Base-by-base conservation (phyloP, 352 stramenopile genomes). In the Pythium biforme region DNA sequence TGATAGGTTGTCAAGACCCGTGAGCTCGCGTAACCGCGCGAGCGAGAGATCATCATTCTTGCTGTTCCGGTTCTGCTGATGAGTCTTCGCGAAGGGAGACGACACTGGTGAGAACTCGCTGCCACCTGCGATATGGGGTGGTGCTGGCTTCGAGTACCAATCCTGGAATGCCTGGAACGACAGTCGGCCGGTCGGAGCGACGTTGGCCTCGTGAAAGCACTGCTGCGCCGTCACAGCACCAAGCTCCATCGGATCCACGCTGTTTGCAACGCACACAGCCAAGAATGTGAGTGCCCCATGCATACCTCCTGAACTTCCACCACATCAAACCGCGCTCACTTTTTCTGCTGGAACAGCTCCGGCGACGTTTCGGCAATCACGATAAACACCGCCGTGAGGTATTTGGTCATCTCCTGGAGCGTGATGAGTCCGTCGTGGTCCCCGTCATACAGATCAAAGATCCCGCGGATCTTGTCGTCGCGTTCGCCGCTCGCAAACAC, bases 371-470 rank as follows among this genome's bases (percentile, higher is more conserved):
- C 73, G 29, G 75, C 76, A 39, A 96, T 88, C 12, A 95, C 83
- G n/a, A 83, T 66, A 53, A 94, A 96, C 6, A 96, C 82, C 3
- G 81, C 79, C 19, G 85, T 90, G 48, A 96, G 73, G 66, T 96
- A 96, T 53, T 86, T 94, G 12, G 75, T 84, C 88, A 97, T 96
- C 65, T 96, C 88, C 59, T 81, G 70, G 37, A 84, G 76, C 31
- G 80, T 82, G 58, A 97, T 94, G 70, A 82, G 90, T 8, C 86
- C 88, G 64, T 96, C 87, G 34, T 74, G 76, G 66, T 96, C 87
- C 49, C 69, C 68, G 29, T 97, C 89, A 64, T 92, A 96, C 11
- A 97, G 74, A 47, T 94, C 83, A 64, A 97, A 97, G 22, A 78
- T 92, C 19, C 86, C 68, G 4, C 73, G 77, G 50, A 95, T 90